Evolutionary conservation across 2,329 filamentous ascomycete genomes (phyloP), one percentile per base, ranked within the genome.

Genomic region (Escovopsis sp.): DNA sequence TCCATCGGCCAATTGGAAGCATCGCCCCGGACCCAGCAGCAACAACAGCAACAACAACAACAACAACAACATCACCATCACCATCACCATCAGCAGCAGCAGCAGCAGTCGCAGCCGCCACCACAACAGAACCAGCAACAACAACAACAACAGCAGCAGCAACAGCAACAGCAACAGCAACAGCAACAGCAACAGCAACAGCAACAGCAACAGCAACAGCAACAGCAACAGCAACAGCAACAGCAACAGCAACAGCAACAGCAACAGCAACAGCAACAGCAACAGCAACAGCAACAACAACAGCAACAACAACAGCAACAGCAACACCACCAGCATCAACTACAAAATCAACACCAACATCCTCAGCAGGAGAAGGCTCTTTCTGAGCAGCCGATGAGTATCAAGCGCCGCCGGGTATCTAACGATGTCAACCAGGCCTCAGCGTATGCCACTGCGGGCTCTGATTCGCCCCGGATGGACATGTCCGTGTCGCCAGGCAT

Each of bases 381-480:
- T n/a, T 18, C 33, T 16, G 43, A 44, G 25, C 41, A 43, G n/a
- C 15, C 33, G 16, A 35, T 30, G 9, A 31, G 28, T 14, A 28
- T 36, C 18, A 54, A 54, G 37, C 48, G 51, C 7, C 50, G 46
- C 17, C 47, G 49, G 29, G 39, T 48, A 12, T 49, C 50, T 3
- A 44, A 45, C 23, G 47, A 43, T 12, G 34, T 35, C 17, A 32
- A 27, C n/a, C 44, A 46, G 16, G 39, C 38, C n/a, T 34, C 36
- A 13, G 34, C 25, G 5, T 26, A 37, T 10, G 35, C 21, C 21
- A 19, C 7, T 15, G 33, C 34, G 16, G 38, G 42, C 19, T 35
- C 43, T 7, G 42, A 45, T 13, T 28, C 37, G 12, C 27, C 40
- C 16, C 28, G 37, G 9, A 14, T 39, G 11, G 39, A 40, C 7